A percentile compares a stretch with the other conserved stretches of the same genome.
These are phyloP conservation scores for Pachysandra terminalis DNA, from an alignment of 164 flowering plant genomes.

Conservation along the genomic window DNA sequence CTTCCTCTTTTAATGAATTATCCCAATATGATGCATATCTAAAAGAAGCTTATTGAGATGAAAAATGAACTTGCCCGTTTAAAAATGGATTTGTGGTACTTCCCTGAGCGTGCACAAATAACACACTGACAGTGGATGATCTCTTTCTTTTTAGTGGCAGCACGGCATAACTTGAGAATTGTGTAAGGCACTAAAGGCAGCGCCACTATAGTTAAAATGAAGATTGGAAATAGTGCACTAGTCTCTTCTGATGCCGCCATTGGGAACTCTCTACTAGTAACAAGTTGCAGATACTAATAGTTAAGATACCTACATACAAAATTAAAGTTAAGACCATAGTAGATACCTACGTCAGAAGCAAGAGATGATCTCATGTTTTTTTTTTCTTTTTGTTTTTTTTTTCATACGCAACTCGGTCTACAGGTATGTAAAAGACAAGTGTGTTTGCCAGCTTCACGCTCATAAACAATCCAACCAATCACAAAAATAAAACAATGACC, in stretches of 20 bases:
- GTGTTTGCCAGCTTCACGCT: too few relatives aligned
- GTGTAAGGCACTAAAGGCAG: slow-evolving; percentile 92
- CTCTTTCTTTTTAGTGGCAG: slow-evolving; percentile 65
- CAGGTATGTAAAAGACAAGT: too few relatives aligned
- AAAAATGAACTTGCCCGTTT: slow-evolving; percentile 43
- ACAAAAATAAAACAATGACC: too few relatives aligned
- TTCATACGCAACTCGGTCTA: neutral
- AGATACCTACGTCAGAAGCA: neutral
- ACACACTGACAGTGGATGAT: slow-evolving; percentile 76
- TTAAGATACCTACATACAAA: slow-evolving; percentile 10
- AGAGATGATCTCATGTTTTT: neutral
- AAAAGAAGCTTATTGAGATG: neutral
- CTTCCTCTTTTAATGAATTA: neutral
- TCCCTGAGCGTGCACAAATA: slow-evolving; percentile 70
- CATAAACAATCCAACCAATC: neutral
- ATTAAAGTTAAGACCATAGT: neutral
- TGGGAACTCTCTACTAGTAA: neutral
- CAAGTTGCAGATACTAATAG: neutral
- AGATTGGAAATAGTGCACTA: slow-evolving; percentile 84
- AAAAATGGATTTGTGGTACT: slow-evolving; percentile 74
- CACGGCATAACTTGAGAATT: slow-evolving; percentile 60
- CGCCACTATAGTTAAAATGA: slow-evolving; percentile 88
- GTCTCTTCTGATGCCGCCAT: slow-evolving; percentile 92
- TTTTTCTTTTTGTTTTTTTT: too few relatives aligned
- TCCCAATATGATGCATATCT: neutral